These are phyloP conservation scores for Aspergillus pseudoterreus DNA, from an alignment of 2,329 filamentous ascomycete species.

Conservation along the genomic window DNA sequence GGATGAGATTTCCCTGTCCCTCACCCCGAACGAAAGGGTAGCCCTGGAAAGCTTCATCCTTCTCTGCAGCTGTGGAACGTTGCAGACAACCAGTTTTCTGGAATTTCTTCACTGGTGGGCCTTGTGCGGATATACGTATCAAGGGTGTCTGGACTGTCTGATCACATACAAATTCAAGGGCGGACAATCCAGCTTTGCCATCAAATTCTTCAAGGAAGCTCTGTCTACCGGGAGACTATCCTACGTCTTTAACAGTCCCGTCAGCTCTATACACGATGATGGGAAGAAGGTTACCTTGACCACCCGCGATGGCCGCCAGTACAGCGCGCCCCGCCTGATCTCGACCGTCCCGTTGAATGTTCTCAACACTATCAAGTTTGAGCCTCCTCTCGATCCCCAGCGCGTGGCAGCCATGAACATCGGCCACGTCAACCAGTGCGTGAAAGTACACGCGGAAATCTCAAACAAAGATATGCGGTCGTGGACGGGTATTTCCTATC, in stretches of 20 bases:
- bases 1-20: conserved; percentile 22
- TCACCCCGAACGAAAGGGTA: conserved; percentile 38
- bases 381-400: conserved; percentile 34
- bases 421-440: conserved; percentile 46
- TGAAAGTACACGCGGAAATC: conserved; percentile 48
- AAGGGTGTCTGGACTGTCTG: conserved; percentile 37
- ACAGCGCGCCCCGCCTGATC: conserved; percentile 32
- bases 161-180: conserved; percentile 42
- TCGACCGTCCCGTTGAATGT: conserved; percentile 47
- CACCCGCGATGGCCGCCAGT: conserved; percentile 28
- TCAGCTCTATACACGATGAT: conserved; percentile 30
- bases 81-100: conserved; percentile 44
- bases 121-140: conserved; percentile 40
- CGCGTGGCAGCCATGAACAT: conserved; percentile 36
- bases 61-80: conserved; percentile 42
- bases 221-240: conserved; percentile 34
- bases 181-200: conserved; percentile 47
- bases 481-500: conserved; percentile 44
- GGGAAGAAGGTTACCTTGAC: conserved; percentile 30
- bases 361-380: conserved; percentile 39
- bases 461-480: conserved; percentile 40
- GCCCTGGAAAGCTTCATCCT: conserved; percentile 42
- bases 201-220: conserved; percentile 46
- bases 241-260: conserved; percentile 42
- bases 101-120: conserved; percentile 52